These are phyloP conservation scores for Penicillium sp. DNA, from an alignment of 2,329 filamentous ascomycete genomes.

Conservation along the genomic window DNA sequence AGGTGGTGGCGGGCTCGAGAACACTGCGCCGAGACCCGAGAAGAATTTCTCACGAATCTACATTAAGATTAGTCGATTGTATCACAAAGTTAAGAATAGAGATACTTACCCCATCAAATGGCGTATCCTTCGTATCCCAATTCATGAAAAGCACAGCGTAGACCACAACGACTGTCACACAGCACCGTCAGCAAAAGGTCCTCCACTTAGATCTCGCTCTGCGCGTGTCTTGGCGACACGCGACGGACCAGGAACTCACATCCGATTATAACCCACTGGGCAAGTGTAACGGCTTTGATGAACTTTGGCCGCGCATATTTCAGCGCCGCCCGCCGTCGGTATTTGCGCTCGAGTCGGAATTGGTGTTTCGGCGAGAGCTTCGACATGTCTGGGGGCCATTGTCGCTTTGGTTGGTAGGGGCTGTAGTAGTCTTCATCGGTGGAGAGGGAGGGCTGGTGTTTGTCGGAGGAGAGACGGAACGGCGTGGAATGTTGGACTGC, in stretches of 20 bases:
- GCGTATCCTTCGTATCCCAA: conserved; percentile 39
- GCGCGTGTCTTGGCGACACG: neutral
- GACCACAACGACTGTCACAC: conserved; percentile 35
- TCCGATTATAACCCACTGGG: conserved; percentile 51
- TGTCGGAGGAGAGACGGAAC: conserved; percentile 22
- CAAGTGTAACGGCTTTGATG: conserved; percentile 53
- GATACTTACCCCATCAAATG: conserved; percentile 37
- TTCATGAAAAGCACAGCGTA: conserved; percentile 44
- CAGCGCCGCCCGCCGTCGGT: conserved; percentile 55
- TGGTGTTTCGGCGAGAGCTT: conserved; percentile 60
- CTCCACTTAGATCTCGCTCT: neutral
- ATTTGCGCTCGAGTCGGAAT: conserved; percentile 62
- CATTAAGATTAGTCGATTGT: conserved; percentile 5
- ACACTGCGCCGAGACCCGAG: conserved; percentile 27
- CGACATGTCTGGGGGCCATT: conserved; percentile 60
- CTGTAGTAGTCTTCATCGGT: conserved; percentile 44
- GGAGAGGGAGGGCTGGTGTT: conserved; percentile 9
- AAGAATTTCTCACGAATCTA: conserved; percentile 36
- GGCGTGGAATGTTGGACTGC: conserved; percentile 14
- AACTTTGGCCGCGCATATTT: conserved; percentile 56
- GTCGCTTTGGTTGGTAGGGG: conserved; percentile 54
- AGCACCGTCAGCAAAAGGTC: conserved; percentile 10
- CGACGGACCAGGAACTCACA: conserved; percentile 35
- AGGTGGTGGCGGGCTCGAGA: conserved; percentile 32
- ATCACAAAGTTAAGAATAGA: neutral